Evolutionary conservation across 345 rosid genomes (phyloP), one percentile per base, ranked within the genome.

Genomic region (Stellera chamaejasme): DNA sequence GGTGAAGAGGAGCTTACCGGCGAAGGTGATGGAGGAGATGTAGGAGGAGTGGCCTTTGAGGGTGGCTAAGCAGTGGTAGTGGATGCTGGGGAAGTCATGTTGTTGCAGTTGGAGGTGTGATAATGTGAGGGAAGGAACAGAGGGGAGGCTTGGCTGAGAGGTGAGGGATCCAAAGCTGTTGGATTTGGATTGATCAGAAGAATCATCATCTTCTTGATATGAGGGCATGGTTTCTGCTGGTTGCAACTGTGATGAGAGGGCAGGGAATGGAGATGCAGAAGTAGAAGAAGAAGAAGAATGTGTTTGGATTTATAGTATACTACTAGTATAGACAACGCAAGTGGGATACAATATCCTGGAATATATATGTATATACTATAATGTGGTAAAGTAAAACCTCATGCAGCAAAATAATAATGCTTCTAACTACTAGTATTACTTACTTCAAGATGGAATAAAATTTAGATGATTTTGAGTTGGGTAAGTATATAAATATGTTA

Each of bases 1-100:
- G 9, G 85, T 75, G 51, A 65, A 88, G 5, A 92, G 85, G 75
- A 81, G 67, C 52, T 84, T 78, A 11, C 95, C 89, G 6, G 72
- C 59, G 2, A 86, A 68, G 64, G 78, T 51, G 36, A 92, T 63
- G 11, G 95, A 88, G 50, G 93, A 81, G 56, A 84, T 54, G 56
- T 88, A 84, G 8, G 87, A 79, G 52, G 72, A 67, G 67, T 77
- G 76, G 47, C 95, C 89, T 58, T 55, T 73, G 23, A 88, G 75
- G 48, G 95, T 88, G 72, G 79, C 48, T 57, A 83, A 69, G 68
- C 85, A 79, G 75, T 62, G 76, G 70, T 78, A 62, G 51, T 63
- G 71, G 57, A 41, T 14, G 69, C 43, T 58, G 36, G 60, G 41
- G 53, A 61, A 56, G 41, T 11, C 27, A 23, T 49, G 48, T 5